These are phyloP conservation scores for Flaveria sonorensis DNA, from an alignment of 129 eudicot species.

Conservation along the genomic window DNA sequence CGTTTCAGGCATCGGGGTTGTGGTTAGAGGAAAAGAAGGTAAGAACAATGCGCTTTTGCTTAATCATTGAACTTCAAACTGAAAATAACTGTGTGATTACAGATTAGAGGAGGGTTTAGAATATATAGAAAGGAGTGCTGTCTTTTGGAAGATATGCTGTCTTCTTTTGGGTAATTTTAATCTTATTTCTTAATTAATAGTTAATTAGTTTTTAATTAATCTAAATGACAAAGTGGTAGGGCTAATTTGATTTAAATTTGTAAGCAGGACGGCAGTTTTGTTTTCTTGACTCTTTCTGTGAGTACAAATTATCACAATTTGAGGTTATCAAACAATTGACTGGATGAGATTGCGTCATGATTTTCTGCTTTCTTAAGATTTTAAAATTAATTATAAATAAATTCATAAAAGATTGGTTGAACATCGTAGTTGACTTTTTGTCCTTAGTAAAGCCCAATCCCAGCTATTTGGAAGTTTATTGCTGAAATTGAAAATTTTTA, in stretches of 20 bases:
- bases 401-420: constrained; percentile 6
- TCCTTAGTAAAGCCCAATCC: constrained; percentile 15
- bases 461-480: constrained; percentile 12
- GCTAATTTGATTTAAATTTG: constrained; percentile 15
- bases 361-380: constrained; percentile 1
- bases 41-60: constrained; percentile 35
- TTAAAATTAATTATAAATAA: background rate
- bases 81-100: constrained; percentile 6
- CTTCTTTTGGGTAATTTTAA: constrained; percentile 21
- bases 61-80: constrained; percentile 32
- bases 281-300: constrained; percentile 30
- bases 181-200: constrained; percentile 16
- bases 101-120: constrained; percentile 25
- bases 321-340: constrained; percentile 8
- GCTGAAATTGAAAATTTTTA: background rate
- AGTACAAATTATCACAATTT: constrained; percentile 11
- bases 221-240: constrained; percentile 16
- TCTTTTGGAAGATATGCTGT: constrained; percentile 67
- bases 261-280: constrained; percentile 40
- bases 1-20: constrained; percentile 23
- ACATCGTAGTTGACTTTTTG: constrained; percentile 33
- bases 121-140: constrained; percentile 61
- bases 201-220: background rate
- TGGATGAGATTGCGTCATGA: constrained; percentile 34
- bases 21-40: constrained; percentile 25